These are phyloP conservation scores for Coniochaeta ligniaria DNA, from an alignment of 2,329 filamentous ascomycete genomes.

Conservation along the genomic window DNA sequence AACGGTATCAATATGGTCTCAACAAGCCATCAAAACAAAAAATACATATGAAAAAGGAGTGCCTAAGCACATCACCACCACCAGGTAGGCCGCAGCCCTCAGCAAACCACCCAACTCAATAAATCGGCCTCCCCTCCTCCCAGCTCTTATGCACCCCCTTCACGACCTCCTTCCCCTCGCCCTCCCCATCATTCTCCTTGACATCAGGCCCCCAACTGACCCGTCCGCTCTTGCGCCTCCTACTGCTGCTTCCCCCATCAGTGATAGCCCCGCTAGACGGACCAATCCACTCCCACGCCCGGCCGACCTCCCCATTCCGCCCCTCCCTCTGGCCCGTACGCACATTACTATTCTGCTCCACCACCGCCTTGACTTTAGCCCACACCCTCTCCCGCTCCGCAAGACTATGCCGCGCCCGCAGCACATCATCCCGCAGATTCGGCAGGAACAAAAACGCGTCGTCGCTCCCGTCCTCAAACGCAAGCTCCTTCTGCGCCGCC, in stretches of 20 bases:
- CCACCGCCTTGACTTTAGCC: constrained; percentile 73
- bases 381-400: constrained; percentile 74
- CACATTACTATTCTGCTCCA: constrained; percentile 92
- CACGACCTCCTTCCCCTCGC: constrained; percentile 16
- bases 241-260: constrained; percentile 22
- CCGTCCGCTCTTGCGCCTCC: constrained; percentile 45
- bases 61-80: neutral
- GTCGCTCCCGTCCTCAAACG: constrained; percentile 61
- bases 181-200: constrained; percentile 20
- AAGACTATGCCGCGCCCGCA: constrained; percentile 73
- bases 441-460: constrained; percentile 82
- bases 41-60: neutral
- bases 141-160: constrained; percentile 22
- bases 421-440: constrained; percentile 84
- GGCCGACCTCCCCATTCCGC: constrained; percentile 55
- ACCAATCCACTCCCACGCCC: constrained; percentile 66
- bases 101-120: constrained; percentile 6
- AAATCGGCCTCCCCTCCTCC: constrained; percentile 27
- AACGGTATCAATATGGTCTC: neutral
- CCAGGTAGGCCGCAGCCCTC: neutral
- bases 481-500: constrained; percentile 75
- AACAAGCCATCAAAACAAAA: neutral
- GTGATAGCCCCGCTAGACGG: constrained; percentile 37
- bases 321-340: constrained; percentile 65
- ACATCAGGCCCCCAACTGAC: constrained; percentile 36